Evolutionary conservation across 306 rosid species (phyloP), one percentile per base, ranked within the genome.

Genomic region (Acacia crassicarpa): DNA sequence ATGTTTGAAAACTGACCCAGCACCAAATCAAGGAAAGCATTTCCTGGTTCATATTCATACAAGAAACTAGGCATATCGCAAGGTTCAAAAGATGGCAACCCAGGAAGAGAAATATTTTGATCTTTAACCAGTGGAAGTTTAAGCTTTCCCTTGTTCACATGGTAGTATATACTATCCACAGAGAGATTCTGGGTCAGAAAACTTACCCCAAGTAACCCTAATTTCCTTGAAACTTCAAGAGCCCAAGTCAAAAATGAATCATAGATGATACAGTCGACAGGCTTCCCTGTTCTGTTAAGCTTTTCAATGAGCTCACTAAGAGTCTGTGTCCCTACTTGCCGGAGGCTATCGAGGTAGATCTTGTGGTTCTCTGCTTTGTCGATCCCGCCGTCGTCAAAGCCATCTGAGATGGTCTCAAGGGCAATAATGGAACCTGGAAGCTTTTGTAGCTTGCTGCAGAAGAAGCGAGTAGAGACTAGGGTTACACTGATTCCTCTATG

Each of bases 401-500:
- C 73, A 20, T 67, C 49, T 0, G 49, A 67, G 6, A 67, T 67
- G 49, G 27, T 40, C 30, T 67, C 30, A 0, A 67, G 1, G 46
- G 73, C 16, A 20, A 67, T 67, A 16, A 16, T 66, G 30, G 73
- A 19, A 35, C 4, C 0, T 16, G 72, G 23, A 35, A 38, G 14
- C 32, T 27, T 15, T 1, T 74, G 56, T 8, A 54, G 10, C 0
- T 48, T 73, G 6, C 51, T 78, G 77, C 20, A 44, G 38, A 59
- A 9, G 54, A 9, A 85, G 22, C 61, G 80, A 10, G 86, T 59
- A 14, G 54, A 69, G 25, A 75, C 88, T 0, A 85, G 67, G 14
- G 86, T 85, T 33, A 49, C 78, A 49, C 10, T 78, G 25, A 82
- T 38, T 46, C 81, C 76, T 82, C 53, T 56, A 63, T 68, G 78